Evolutionary conservation across 176 grass and related monocot species (phyloP).

Genomic region (Luzula sylvatica): DNA sequence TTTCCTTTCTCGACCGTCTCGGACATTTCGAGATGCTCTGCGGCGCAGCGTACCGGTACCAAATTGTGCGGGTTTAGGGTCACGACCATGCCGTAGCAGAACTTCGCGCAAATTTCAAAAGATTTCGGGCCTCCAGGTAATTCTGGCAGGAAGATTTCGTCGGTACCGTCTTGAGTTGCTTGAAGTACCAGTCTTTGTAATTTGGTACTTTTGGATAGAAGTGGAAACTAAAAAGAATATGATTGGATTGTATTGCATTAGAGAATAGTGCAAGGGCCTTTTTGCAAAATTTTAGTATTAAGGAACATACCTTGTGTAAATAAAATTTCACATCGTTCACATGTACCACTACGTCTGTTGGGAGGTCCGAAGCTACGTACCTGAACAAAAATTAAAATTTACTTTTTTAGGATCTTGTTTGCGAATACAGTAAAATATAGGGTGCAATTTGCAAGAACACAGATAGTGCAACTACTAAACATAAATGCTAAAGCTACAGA

Average conservation of each 20-base stretch:
- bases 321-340: conserved; percentile 61
- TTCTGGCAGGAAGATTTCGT: conserved; percentile 57
- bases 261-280: no score
- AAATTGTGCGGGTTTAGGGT: conserved; percentile 87
- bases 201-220: conserved; percentile 81
- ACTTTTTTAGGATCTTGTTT: neutral
- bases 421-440: neutral
- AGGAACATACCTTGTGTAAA: conserved; percentile 70
- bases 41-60: conserved; percentile 70
- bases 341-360: conserved; percentile 70
- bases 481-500: no score
- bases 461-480: no score
- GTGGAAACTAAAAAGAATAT: conserved; percentile 57
- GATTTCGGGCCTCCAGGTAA: conserved; percentile 67
- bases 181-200: conserved; percentile 58
- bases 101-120: conserved; percentile 90
- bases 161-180: conserved; percentile 39
- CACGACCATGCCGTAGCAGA: conserved; percentile 96
- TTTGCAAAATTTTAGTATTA: neutral
- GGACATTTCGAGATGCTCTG: conserved; percentile 84
- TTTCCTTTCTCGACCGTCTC: conserved; percentile 93
- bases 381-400: conserved; percentile 24
- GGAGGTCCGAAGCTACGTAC: conserved; percentile 78
- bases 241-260: no score
- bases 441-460: no score